Base-by-base conservation (phyloP, 176 grass and related monocot genomes). In the Thalia dealbata region DNA sequence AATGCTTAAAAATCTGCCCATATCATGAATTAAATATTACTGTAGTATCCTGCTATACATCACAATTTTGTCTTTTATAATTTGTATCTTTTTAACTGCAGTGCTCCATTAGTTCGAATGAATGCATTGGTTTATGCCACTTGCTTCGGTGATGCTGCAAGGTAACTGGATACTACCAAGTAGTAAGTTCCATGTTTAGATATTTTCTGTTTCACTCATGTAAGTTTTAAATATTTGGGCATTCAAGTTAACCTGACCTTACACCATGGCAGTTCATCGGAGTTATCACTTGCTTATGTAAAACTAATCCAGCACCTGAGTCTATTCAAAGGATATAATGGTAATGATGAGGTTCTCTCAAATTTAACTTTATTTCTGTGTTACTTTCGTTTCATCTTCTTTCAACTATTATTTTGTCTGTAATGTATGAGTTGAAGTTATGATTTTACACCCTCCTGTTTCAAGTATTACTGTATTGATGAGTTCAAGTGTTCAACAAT, bases 261-360 rank as follows among this genome's bases (percentile, higher is more conserved):
- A 50, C 82, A 24, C 55, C 66, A 42, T 79, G 84, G 61, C 79
- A 97, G 95, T 86, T 92, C 79, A 48, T 75, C 78, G n/a, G 95
- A 97, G 66, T 79, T 92, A 14, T 91, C 85, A 6, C 81, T 92
- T 26, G 80, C 85, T 41, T 93, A 97, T 84, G 87, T 79, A 13
- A 91, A 97, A 64, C 59, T 97, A 73, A 88, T 97, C 82, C 90
- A 92, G 78, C 95, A 97, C 55, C 69, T 92, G 76, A 85, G 81
- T 15, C 68, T 90, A 18, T 91, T 90, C 80, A 88, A 91, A 81
- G 95, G 90, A 69, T 92, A 97, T 86, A 80, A 85, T 65, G 90
- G 90, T 91, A 78, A 74, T 76, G 28, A 29, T 72, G 26, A 18
- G 28, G 25, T 54, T 21, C 19, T 14, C 27, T 14, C 26, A 29